phyloP scores from a whole-genome alignment of 805 yeast species.

The Citeromyces nyonsensis region DNA sequence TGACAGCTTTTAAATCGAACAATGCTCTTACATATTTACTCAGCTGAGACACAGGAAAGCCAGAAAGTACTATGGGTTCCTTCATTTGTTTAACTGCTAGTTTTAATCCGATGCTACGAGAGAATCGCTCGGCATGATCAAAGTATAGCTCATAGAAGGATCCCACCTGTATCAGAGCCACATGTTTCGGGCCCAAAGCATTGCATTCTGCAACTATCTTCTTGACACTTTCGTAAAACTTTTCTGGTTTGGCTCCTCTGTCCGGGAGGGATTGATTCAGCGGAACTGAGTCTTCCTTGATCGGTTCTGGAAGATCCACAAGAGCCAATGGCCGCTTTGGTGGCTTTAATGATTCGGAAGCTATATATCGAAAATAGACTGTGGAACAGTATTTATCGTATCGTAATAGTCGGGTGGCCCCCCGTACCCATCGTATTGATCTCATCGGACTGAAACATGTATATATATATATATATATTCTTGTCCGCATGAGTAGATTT shows the following conservation, averaged over 20 bases:
- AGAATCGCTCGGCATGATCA: conserved; percentile 70
- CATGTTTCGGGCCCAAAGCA: conserved; percentile 16
- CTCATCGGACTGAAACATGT: no score
- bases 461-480: no score
- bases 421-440: no score
- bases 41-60: conserved; percentile 66
- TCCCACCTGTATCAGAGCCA: conserved; percentile 71
- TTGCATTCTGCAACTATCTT: conserved; percentile 11
- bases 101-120: conserved; percentile 55
- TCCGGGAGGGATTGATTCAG: not conserved
- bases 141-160: conserved; percentile 79
- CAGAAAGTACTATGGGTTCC: conserved; percentile 64
- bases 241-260: conserved; percentile 1
- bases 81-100: conserved; percentile 40
- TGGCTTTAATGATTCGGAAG: no score
- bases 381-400: no score
- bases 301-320: no score
- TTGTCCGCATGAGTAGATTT: no score
- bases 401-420: no score
- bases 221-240: conserved; percentile 5
- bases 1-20: conserved; percentile 56
- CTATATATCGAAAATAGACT: no score
- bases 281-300: no score
- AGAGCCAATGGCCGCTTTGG: no score
- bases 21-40: conserved; percentile 60